Percentiles rank a stretch among this genome's conserved stretches.
phyloP scores from a whole-genome alignment of 768 basidiomycete species.

The Gloeostereum incarnatum region DNA sequence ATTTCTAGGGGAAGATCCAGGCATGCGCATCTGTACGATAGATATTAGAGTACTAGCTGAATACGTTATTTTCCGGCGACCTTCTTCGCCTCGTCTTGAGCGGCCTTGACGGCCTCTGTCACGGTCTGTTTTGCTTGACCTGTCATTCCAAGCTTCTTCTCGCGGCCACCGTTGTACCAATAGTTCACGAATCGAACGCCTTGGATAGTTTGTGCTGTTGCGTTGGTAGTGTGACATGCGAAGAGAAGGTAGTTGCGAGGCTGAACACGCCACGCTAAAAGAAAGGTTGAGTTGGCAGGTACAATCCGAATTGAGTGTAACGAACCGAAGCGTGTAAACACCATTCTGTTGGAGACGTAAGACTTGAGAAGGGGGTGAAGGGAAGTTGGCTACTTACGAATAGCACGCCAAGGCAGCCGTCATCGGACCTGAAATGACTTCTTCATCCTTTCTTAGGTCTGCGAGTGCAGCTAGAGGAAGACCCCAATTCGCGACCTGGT shows the following conservation, averaged over 20 bases:
- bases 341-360: constrained; percentile 30
- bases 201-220: constrained; percentile 77
- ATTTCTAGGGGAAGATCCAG: constrained; percentile 3
- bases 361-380: constrained; percentile 3
- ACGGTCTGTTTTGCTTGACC: constrained; percentile 30
- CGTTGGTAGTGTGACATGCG: constrained; percentile 90
- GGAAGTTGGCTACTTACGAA: constrained; percentile 59
- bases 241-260: constrained; percentile 95
- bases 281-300: constrained; percentile 2
- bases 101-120: constrained; percentile 39
- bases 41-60: too few species aligned
- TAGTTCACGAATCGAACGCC: constrained; percentile 83
- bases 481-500: constrained; percentile 96
- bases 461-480: constrained; percentile 88
- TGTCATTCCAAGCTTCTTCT: constrained; percentile 46
- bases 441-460: constrained; percentile 90
- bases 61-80: too few species aligned
- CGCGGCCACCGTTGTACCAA: constrained; percentile 84
- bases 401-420: constrained; percentile 83
- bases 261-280: constrained; percentile 84
- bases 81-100: constrained; percentile 30
- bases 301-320: constrained; percentile 7
- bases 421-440: constrained; percentile 96
- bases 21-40: neutral
- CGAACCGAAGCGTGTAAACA: constrained; percentile 95